Base-by-base conservation (phyloP, 116 monocot genomes). In the Posidonia oceanica region DNA sequence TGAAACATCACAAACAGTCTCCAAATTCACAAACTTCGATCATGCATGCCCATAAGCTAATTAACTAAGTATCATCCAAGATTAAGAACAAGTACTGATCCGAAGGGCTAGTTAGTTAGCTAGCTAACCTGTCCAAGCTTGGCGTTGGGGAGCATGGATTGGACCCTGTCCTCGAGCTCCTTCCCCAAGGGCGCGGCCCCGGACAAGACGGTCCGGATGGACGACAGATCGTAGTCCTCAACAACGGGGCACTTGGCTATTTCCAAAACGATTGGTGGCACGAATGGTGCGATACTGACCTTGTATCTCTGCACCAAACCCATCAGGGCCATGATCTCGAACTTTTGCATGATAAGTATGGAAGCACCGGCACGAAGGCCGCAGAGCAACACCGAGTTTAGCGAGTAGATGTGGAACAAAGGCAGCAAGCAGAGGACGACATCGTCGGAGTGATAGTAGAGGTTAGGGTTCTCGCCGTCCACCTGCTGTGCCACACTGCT, bases 381-480 rank as follows among this genome's bases (percentile, higher is more conserved):
- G 71, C 80, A 84, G 3, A 84, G 73, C 18, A 84, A 64, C 54
- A 84, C 77, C 16, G 80, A 75, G 69, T 80, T 84, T 23, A 84
- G 59, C 3, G 80, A 80, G 61, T 80, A 84, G 44, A 84, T 80
- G 65, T 84, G 84, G 60, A 84, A 84, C 63, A 84, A 44, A 0
- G 84, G 84, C 13, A 84, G 75, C 17, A 80, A 22, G 69, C 84
- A 84, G 17, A 77, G 74, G 12, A 80, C 22, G 37, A 84, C 80
- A 48, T 84, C 84, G 5, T 80, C 77, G 5, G 12, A 20, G 68
- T 71, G 48, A 72, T 79, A 75, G 72, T 79, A 77, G 16, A 82
- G 79, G 69, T 82, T 86, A 2, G 86, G 86, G 74, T 80, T 86
- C 13, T 82, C 82, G 6, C 86, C 86, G 59, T 86, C 86, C 8